Evolutionary conservation across 1,139 yeast species (phyloP), one percentile per base, ranked within the genome.

Genomic region (Wickerhamomyces sp.): DNA sequence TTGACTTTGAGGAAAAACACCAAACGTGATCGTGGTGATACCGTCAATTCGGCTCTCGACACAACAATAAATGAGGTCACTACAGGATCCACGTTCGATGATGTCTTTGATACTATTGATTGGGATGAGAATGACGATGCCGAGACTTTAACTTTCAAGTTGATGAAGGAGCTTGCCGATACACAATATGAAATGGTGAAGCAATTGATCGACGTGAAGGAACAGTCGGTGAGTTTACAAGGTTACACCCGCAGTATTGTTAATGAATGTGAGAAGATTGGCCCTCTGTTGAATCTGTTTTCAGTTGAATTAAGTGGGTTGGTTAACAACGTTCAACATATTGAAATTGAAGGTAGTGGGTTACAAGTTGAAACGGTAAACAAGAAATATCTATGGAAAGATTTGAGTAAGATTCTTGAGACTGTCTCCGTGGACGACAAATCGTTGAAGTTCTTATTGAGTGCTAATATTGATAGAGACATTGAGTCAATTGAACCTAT

Each of bases 351-450:
- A 51, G 79, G 88, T 2, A 78, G 80, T 48, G 96, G 96, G 33
- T 61, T 88, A 23, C 96, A 89, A 59, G 83, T 88, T 4, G 82
- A 80, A 48, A 77, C 91, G 5, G 79, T 86, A 26, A 89, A 89
- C 58, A 86, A 85, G 57, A 85, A 85, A 49, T 58, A 70, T 16
- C 64, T 89, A 27, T 81, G 78, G 68, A 74, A 72, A 35, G 91
- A 85, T 39, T 68, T 88, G 39, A 72, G 75, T 36, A 72, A 70
- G n/a, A 68, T 87, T 33, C 61, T 87, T 40, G 72, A 74, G 33
- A 82, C 87, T 17, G 84, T 86, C 7, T 74, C 81, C 37, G 66
- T 88, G 28, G 76, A 79, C 42, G 71, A 72, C 13, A 62, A 64
- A 1, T 78, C 81, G 23, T 61, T 86, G 39, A 57, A 59, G 8